phyloP scores from a whole-genome alignment of 495 filamentous ascomycete genomes.

The Copromyces sp. region DNA sequence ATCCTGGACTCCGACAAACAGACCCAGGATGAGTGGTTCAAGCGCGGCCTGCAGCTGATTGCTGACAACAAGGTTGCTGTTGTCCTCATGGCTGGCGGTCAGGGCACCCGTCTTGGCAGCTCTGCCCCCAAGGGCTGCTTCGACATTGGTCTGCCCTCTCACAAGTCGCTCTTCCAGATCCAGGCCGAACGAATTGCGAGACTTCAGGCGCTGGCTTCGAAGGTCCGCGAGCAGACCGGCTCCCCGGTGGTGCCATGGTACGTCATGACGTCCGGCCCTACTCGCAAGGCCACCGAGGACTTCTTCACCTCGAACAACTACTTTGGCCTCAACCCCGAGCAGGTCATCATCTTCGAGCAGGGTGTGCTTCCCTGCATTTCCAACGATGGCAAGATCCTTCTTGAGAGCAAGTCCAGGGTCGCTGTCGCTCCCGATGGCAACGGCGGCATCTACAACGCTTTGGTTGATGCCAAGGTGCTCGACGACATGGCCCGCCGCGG shows the following conservation, averaged over 20 bases:
- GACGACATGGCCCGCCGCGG: conserved; percentile 81
- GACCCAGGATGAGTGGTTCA: conserved; percentile 77
- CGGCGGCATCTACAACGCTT: conserved; percentile 90
- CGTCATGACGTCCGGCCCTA: conserved; percentile 99
- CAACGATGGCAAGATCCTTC: conserved; percentile 92
- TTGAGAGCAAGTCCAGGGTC: conserved; percentile 84
- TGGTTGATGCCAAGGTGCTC: conserved; percentile 71
- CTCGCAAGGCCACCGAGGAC: conserved; percentile 76
- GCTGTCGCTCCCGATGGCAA: conserved; percentile 98
- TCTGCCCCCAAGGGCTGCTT: conserved; percentile 94
- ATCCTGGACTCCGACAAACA: conserved; percentile 79
- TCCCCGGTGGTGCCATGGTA: conserved; percentile 74
- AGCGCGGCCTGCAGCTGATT: conserved; percentile 74
- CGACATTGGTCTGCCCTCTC: conserved; percentile 83
- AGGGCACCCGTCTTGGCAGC: conserved; percentile 90
- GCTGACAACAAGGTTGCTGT: conserved; percentile 86
- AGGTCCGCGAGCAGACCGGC: conserved; percentile 38
- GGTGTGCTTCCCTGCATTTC: conserved; percentile 94
- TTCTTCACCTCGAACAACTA: conserved; percentile 86
- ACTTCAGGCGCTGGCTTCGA: conserved; percentile 76
- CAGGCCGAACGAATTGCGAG: conserved; percentile 88
- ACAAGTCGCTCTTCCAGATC: conserved; percentile 94
- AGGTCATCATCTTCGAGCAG: conserved; percentile 93
- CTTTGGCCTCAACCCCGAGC: conserved; percentile 77
- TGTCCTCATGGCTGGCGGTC: conserved; percentile 93